Conservation (phyloP, 2,329 filamentous ascomycete genomes). For the Pseudonectria buxi region DNA sequence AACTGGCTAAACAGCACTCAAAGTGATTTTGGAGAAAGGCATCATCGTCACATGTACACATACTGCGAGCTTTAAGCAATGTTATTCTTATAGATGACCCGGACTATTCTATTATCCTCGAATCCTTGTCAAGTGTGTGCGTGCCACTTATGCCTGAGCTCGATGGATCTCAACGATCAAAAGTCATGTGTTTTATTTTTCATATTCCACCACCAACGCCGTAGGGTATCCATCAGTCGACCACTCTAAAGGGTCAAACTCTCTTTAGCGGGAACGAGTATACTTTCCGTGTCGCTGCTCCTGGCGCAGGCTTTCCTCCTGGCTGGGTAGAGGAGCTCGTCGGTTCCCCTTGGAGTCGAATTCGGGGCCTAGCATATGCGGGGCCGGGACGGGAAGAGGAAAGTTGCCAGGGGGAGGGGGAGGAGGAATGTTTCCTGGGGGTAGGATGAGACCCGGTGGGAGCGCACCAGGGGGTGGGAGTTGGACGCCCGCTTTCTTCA, state of each 20-base stretch:
- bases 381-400: conserved; percentile 30
- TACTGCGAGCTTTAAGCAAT: no score
- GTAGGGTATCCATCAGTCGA: conserved; percentile 15
- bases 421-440: conserved; percentile 31
- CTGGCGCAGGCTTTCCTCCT: conserved; percentile 72
- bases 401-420: conserved; percentile 29
- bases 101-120: not conserved
- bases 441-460: conserved; percentile 40
- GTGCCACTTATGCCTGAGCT: not conserved
- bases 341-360: conserved; percentile 31
- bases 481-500: conserved; percentile 58
- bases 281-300: conserved; percentile 65
- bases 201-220: conserved; percentile 18
- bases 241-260: conserved; percentile 1
- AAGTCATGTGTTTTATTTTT: conserved; percentile 1
- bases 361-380: conserved; percentile 29
- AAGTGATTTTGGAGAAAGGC: no score
- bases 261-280: conserved; percentile 41
- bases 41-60: conserved; percentile 3
- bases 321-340: conserved; percentile 70
- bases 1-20: no score
- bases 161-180: no score
- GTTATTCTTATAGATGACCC: no score
- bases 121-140: not conserved
- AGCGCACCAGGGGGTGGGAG: conserved; percentile 46